Conservation (phyloP, 306 rosid species). For the Betula pendula region DNA sequence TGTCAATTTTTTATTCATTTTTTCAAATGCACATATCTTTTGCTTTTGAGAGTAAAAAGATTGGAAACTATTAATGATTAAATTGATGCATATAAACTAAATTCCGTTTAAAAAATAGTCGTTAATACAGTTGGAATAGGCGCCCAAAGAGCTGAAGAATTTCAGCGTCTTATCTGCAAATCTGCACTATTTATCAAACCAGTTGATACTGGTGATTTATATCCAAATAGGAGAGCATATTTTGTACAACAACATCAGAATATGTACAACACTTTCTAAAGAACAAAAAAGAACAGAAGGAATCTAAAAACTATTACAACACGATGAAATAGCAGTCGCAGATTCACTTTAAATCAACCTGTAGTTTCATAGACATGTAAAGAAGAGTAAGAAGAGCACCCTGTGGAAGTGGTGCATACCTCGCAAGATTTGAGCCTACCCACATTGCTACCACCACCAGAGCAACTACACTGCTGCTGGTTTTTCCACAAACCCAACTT, state of each 20-base stretch:
- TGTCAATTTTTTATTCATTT: neutral
- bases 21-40: neutral
- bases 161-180: neutral
- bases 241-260: slow-evolving; percentile 18
- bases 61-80: neutral
- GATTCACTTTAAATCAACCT: slow-evolving; percentile 46
- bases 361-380: slow-evolving; percentile 88
- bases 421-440: slow-evolving; percentile 74
- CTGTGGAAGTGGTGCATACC: slow-evolving; percentile 73
- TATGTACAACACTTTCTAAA: slow-evolving; percentile 32
- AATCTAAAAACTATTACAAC: neutral
- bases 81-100: too few species aligned
- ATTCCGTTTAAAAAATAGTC: too few species aligned
- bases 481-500: slow-evolving; percentile 91
- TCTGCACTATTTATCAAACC: neutral
- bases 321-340: slow-evolving; percentile 13
- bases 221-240: neutral
- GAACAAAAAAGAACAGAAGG: neutral
- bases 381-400: slow-evolving; percentile 84
- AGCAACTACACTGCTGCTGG: slow-evolving; percentile 78
- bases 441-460: slow-evolving; percentile 79
- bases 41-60: neutral
- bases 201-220: neutral
- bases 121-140: neutral
- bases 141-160: neutral